These are phyloP conservation scores for Coemansia aciculifera DNA, from an alignment of 192 early-diverging fungal species.

Conservation along the genomic window DNA sequence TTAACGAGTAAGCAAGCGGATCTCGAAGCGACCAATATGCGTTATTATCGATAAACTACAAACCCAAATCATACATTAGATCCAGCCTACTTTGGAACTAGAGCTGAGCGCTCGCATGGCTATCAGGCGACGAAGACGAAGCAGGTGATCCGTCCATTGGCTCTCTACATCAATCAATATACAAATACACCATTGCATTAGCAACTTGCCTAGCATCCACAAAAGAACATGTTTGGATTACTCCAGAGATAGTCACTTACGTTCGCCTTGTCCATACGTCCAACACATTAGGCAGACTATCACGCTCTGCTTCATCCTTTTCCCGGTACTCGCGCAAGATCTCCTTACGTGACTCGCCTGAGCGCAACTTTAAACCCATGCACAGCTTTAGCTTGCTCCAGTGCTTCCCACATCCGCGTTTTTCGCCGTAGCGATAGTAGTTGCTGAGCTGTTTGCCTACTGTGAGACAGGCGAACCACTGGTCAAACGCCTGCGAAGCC, in stretches of 20 bases:
- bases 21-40: background rate
- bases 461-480: constrained; percentile 49
- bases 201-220: background rate
- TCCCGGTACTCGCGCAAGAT: constrained; percentile 33
- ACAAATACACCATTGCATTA: background rate
- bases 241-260: background rate
- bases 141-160: background rate
- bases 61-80: background rate
- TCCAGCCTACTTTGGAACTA: background rate
- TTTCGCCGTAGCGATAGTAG: constrained; percentile 54
- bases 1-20: background rate
- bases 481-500: constrained; percentile 47
- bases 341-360: constrained; percentile 28
- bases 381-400: constrained; percentile 48
- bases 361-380: constrained; percentile 42
- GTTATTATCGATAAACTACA: background rate
- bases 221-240: background rate
- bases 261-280: constrained; percentile 44
- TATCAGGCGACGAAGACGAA: background rate
- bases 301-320: constrained; percentile 30
- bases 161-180: background rate
- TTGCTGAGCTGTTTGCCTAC: constrained; percentile 53
- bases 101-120: background rate
- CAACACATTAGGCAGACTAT: constrained; percentile 36
- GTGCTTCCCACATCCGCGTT: constrained; percentile 38